phyloP scores from a whole-genome alignment of 345 rosid genomes.

The Cardamine occulta region DNA sequence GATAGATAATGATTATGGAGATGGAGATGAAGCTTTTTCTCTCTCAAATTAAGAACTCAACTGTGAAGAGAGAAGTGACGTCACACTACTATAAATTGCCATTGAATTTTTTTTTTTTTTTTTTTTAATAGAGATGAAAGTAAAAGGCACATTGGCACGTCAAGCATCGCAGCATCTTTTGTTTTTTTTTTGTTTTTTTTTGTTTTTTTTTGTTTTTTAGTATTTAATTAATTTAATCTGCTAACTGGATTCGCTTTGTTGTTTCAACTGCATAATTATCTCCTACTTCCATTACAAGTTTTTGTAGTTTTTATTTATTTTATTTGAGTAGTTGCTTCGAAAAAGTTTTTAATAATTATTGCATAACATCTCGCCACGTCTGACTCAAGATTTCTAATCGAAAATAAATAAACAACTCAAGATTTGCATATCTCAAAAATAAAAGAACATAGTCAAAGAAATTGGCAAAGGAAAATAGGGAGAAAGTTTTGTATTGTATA shows the following conservation, averaged over 20 bases:
- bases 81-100: constrained; percentile 31
- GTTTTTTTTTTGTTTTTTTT: background rate
- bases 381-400: background rate
- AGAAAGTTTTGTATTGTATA: background rate
- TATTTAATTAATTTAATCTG: background rate
- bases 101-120: background rate
- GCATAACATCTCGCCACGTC: constrained; percentile 39
- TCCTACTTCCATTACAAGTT: background rate
- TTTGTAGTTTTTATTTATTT: background rate
- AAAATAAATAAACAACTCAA: background rate
- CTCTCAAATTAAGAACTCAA: constrained; percentile 16
- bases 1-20: constrained; percentile 13
- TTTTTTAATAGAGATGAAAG: constrained; percentile 7
- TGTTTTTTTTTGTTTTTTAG: background rate
- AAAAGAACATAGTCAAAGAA: background rate
- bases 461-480: background rate
- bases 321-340: background rate
- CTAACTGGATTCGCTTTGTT: background rate
- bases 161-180: constrained; percentile 41
- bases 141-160: constrained; percentile 47
- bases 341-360: background rate
- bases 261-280: background rate
- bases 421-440: background rate
- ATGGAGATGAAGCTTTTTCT: constrained; percentile 34
- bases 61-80: constrained; percentile 43